Conservation (phyloP, 2,329 filamentous ascomycete genomes). For the Tricladium varicosporioides region DNA sequence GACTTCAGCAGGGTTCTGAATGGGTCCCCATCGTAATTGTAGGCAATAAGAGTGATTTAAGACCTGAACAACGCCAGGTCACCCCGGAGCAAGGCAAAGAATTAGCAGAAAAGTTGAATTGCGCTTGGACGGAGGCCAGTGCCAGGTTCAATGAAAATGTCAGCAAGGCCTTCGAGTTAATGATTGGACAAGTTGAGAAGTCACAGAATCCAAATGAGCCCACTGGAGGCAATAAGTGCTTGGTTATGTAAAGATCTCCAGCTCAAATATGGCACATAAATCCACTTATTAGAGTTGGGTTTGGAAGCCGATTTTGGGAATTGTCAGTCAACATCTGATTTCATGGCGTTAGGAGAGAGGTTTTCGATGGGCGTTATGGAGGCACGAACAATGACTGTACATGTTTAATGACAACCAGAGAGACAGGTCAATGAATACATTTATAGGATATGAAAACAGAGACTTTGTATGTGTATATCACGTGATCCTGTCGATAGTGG, state of each 20-base stretch:
- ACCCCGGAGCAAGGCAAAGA: conserved; percentile 80
- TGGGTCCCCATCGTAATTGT: conserved; percentile 92
- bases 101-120: conserved; percentile 82
- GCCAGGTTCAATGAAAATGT: conserved; percentile 95
- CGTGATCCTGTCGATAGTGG: neutral
- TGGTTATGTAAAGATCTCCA: conserved; percentile 64
- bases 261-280: neutral
- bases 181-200: conserved; percentile 95
- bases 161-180: conserved; percentile 84
- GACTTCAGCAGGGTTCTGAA: conserved; percentile 69
- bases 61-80: conserved; percentile 90
- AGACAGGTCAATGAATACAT: too few species aligned
- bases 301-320: neutral
- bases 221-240: conserved; percentile 75
- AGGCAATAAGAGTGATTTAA: conserved; percentile 94
- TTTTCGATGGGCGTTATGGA: too few species aligned
- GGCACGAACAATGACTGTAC: too few species aligned
- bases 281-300: neutral
- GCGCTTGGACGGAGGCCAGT: conserved; percentile 92
- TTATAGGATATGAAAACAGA: neutral
- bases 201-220: conserved; percentile 86
- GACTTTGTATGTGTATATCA: neutral
- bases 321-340: too few species aligned
- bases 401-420: too few species aligned
- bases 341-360: too few species aligned